These are phyloP conservation scores for Paramecium primaurelia DNA, from an alignment of 73 alveolate species.

Conservation along the genomic window DNA sequence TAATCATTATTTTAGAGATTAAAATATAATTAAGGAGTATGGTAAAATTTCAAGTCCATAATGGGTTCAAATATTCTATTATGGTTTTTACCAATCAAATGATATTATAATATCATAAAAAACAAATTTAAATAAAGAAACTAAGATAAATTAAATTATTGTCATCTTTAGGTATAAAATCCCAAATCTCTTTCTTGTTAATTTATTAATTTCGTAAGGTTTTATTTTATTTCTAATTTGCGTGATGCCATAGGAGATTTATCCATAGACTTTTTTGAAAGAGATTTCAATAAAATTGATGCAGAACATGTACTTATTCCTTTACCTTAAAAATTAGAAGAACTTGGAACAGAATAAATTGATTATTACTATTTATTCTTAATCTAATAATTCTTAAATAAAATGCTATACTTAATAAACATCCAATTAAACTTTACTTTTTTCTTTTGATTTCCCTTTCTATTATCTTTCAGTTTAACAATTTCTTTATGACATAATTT, in stretches of 20 bases:
- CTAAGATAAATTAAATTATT: neutral
- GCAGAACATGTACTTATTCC: slow-evolving; percentile 41
- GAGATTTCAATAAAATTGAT: slow-evolving; percentile 13
- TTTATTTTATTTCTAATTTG: neutral
- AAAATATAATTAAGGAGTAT: slow-evolving; percentile 7
- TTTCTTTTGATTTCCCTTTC: neutral
- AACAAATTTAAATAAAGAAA: neutral
- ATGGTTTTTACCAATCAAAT: slow-evolving; percentile 27
- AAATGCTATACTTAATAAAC: neutral
- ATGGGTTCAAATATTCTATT: neutral
- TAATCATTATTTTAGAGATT: neutral
- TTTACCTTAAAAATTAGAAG: neutral
- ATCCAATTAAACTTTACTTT: neutral
- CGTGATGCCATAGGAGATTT: neutral
- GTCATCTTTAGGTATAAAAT: slow-evolving; percentile 2
- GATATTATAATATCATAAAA: neutral
- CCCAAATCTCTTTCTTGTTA: neutral
- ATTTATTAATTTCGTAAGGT: neutral
- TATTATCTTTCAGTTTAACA: neutral
- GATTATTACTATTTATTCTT: neutral
- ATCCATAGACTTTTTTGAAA: neutral
- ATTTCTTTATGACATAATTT: neutral
- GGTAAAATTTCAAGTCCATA: neutral
- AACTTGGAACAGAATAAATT: neutral
- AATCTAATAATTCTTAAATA: neutral